These are phyloP conservation scores for Suillus luteus DNA, from an alignment of 768 basidiomycete genomes.

Conservation along the genomic window DNA sequence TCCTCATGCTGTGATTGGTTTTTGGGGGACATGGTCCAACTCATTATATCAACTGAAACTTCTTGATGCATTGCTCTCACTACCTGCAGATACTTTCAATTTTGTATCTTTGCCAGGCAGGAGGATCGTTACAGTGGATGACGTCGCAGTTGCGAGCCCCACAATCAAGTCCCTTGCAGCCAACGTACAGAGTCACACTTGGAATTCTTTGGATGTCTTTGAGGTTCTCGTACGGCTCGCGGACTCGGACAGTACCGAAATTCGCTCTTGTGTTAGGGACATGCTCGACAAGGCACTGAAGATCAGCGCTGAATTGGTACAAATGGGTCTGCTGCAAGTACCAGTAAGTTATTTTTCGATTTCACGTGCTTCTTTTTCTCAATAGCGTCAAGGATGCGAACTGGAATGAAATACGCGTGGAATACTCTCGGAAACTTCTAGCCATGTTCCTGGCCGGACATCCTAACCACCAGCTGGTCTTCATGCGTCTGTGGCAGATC, in stretches of 20 bases:
- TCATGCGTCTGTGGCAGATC: conserved; percentile 95
- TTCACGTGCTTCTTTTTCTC: conserved; percentile 11
- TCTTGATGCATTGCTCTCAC: conserved; percentile 83
- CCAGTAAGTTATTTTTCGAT: conserved; percentile 56
- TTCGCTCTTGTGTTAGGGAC: conserved; percentile 78
- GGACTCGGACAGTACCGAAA: conserved; percentile 68
- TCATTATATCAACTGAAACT: conserved; percentile 83
- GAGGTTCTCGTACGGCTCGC: conserved; percentile 83
- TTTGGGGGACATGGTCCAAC: conserved; percentile 87
- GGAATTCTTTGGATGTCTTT: conserved; percentile 93
- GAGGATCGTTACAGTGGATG: conserved; percentile 85
- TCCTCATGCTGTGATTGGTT: conserved; percentile 79
- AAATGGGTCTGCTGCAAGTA: conserved; percentile 91
- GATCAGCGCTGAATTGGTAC: conserved; percentile 90
- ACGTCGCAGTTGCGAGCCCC: conserved; percentile 80
- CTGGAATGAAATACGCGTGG: conserved; percentile 88
- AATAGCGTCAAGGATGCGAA: conserved; percentile 56
- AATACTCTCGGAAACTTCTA: conserved; percentile 83
- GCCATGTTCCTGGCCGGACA: conserved; percentile 90
- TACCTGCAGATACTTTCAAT: conserved; percentile 90
- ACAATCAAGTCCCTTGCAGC: conserved; percentile 91
- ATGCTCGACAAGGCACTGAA: conserved; percentile 94
- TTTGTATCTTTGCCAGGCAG: conserved; percentile 86
- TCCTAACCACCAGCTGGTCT: conserved; percentile 94
- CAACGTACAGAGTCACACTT: conserved; percentile 88